Evolutionary conservation across 1,284 basidiomycete species (phyloP).

Genomic region (Tilletia horrida): DNA sequence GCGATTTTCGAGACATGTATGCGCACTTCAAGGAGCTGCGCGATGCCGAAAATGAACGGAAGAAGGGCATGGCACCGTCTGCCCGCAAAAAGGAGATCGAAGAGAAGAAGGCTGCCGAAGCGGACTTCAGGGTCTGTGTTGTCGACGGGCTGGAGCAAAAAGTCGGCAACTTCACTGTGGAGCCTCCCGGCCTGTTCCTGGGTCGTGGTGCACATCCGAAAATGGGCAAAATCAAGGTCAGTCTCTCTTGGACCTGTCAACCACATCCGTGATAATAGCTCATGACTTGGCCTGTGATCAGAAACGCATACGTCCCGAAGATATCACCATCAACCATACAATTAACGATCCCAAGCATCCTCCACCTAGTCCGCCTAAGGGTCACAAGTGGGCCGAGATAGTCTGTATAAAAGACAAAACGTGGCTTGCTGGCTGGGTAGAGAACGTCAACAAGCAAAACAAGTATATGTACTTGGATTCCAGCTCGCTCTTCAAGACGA

Average conservation of each 20-base stretch:
- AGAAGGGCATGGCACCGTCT: constrained; percentile 71
- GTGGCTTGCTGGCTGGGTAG: constrained; percentile 54
- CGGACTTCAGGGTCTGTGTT: constrained; percentile 76
- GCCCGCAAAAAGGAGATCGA: constrained; percentile 65
- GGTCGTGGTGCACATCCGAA: constrained; percentile 97
- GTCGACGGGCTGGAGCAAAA: constrained; percentile 96
- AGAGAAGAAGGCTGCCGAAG: constrained; percentile 80
- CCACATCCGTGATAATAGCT: background rate
- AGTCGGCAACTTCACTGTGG: constrained; percentile 94
- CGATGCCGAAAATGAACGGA: constrained; percentile 85
- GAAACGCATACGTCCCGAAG: constrained; percentile 37
- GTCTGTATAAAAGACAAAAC: constrained; percentile 52
- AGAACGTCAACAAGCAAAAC: constrained; percentile 52
- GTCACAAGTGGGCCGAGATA: constrained; percentile 51
- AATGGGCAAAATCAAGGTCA: constrained; percentile 90
- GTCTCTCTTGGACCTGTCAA: constrained; percentile 28
- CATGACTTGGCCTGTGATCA: background rate
- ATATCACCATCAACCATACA: constrained; percentile 55
- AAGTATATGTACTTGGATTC: constrained; percentile 55
- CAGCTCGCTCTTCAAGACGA: constrained; percentile 52
- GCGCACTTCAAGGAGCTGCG: constrained; percentile 66
- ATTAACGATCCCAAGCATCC: constrained; percentile 36
- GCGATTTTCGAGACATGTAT: constrained; percentile 93
- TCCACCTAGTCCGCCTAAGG: constrained; percentile 45
- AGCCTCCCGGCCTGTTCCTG: constrained; percentile 94